A percentile compares a stretch with the other conserved stretches of the same genome.
These are phyloP conservation scores for Rossbeevera mucosa DNA, from an alignment of 768 basidiomycete genomes.

Conservation along the genomic window DNA sequence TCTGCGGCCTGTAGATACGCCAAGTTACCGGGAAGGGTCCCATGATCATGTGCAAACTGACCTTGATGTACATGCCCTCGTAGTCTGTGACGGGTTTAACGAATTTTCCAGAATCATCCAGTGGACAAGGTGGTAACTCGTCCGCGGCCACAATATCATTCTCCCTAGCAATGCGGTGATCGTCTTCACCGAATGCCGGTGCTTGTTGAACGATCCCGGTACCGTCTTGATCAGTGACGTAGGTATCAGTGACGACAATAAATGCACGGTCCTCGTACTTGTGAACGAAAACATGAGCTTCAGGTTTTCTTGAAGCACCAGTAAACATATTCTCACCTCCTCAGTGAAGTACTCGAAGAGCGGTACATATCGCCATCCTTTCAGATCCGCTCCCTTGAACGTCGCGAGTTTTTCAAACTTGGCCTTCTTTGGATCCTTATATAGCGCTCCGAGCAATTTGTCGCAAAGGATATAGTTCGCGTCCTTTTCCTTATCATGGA, in stretches of 20 bases:
- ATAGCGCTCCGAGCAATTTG: conserved; percentile 76
- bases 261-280: conserved; percentile 92
- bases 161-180: conserved; percentile 87
- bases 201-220: conserved; percentile 99
- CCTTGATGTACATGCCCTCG: conserved; percentile 86
- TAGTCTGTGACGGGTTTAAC: conserved; percentile 90
- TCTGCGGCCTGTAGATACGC: conserved; percentile 69
- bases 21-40: conserved; percentile 1
- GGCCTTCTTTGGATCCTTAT: conserved; percentile 96
- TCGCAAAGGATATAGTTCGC: conserved; percentile 92
- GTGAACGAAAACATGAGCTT: background rate
- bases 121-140: conserved; percentile 94
- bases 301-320: background rate
- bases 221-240: conserved; percentile 90
- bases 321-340: conserved; percentile 48
- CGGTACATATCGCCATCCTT: conserved; percentile 92
- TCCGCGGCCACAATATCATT: conserved; percentile 80
- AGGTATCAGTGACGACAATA: conserved; percentile 82
- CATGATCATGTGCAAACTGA: conserved; percentile 23
- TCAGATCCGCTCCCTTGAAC: conserved; percentile 90
- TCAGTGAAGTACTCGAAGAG: conserved; percentile 97
- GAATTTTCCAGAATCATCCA: conserved; percentile 87
- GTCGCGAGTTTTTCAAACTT: conserved; percentile 88
- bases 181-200: conserved; percentile 97
- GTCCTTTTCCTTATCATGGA: conserved; percentile 83